Percentiles rank a stretch among this genome's conserved stretches.
These are phyloP conservation scores for Collybiopsis confluens DNA, from an alignment of 768 basidiomycete species.

Conservation along the genomic window DNA sequence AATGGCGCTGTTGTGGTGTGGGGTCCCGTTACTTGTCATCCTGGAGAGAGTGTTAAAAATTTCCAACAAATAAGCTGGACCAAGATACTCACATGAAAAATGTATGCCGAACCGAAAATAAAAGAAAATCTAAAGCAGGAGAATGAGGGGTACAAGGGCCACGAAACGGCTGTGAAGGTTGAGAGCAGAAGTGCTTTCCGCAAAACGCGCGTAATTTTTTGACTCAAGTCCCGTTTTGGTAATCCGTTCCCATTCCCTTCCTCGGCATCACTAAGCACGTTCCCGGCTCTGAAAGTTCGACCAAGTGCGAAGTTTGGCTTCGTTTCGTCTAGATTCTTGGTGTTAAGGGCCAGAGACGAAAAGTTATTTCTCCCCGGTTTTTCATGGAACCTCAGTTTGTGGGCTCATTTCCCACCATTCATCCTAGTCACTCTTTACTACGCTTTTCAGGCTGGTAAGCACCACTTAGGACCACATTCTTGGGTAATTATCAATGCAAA, in stretches of 20 bases:
- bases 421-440: too few relatives aligned
- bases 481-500: too few relatives aligned
- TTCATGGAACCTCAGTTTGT: too few relatives aligned
- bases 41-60: background rate
- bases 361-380: too few relatives aligned
- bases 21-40: slow-evolving; percentile 15
- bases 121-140: background rate
- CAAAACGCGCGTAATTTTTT: background rate
- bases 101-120: background rate
- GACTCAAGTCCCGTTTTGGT: background rate
- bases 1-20: slow-evolving; percentile 65
- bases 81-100: background rate
- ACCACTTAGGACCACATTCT: too few relatives aligned
- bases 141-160: slow-evolving; percentile 3
- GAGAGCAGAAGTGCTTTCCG: background rate
- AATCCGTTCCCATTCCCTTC: background rate
- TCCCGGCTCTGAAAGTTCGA: too few relatives aligned
- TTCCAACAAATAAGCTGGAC: background rate
- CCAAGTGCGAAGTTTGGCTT: too few relatives aligned
- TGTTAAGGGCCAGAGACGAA: too few relatives aligned
- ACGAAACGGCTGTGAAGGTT: background rate
- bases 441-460: too few relatives aligned
- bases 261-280: background rate
- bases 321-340: too few relatives aligned
- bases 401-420: too few relatives aligned